Conservation (phyloP, 176 grass and related monocot species). For the Hsuehochloa calcarea region DNA sequence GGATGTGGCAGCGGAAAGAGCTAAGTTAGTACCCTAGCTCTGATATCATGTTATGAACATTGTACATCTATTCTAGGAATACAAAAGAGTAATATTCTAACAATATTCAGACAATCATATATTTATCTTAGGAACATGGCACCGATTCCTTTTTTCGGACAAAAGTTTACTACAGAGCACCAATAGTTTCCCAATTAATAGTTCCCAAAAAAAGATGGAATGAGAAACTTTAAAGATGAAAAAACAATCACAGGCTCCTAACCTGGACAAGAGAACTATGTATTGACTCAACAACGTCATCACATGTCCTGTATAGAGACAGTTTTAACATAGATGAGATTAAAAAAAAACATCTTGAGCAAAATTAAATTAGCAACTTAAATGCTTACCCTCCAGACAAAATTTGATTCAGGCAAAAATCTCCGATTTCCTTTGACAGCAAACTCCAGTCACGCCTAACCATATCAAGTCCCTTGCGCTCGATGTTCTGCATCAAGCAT, state of each 20-base stretch:
- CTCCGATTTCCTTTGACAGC: slow-evolving; percentile 85
- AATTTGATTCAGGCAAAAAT: slow-evolving; percentile 92
- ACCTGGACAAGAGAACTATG: slow-evolving; percentile 83
- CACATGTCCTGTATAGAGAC: slow-evolving; percentile 56
- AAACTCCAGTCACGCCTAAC: slow-evolving; percentile 99
- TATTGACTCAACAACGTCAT: slow-evolving; percentile 74
- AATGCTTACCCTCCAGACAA: slow-evolving; percentile 79
- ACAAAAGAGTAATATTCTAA: too few relatives aligned
- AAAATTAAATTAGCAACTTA: slow-evolving; percentile 19
- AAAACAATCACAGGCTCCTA: neutral
- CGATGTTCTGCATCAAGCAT: slow-evolving; percentile 66
- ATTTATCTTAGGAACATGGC: neutral
- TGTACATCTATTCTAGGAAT: too few relatives aligned
- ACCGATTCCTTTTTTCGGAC: neutral
- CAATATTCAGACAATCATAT: slow-evolving; percentile 7
- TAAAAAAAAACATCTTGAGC: neutral
- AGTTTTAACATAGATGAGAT: slow-evolving; percentile 32
- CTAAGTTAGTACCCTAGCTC: too few relatives aligned
- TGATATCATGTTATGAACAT: too few relatives aligned
- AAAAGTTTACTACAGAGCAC: slow-evolving; percentile 4
- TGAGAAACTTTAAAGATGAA: slow-evolving; percentile 16
- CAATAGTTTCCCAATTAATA: neutral
- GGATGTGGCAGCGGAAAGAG: too few relatives aligned
- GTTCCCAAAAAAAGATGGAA: neutral
- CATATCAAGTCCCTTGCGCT: slow-evolving; percentile 97